These are phyloP conservation scores for Pseudoperonospora humuli DNA, from an alignment of 352 stramenopile genomes.

Conservation along the genomic window DNA sequence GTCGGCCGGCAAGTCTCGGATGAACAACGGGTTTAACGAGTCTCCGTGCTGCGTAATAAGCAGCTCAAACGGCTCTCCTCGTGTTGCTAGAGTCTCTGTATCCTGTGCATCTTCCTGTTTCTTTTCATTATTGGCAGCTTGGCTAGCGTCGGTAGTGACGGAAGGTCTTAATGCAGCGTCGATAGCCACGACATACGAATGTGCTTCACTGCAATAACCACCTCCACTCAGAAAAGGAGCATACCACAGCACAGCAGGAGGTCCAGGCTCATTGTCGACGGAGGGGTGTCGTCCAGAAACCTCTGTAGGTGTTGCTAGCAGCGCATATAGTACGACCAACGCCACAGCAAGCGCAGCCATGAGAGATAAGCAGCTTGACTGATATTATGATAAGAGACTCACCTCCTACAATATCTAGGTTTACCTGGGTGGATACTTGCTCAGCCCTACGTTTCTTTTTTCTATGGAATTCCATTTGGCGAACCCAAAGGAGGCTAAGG, in stretches of 20 bases:
- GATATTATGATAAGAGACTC: too few species aligned
- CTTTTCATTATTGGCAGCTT: background rate
- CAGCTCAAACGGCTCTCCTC: conserved; percentile 36
- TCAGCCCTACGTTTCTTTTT: too few species aligned
- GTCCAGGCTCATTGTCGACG: background rate
- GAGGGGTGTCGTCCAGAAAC: conserved; percentile 1
- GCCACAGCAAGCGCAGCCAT: too few species aligned
- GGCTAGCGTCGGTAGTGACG: background rate
- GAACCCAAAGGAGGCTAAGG: too few species aligned
- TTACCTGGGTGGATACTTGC: too few species aligned
- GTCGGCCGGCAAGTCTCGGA: conserved; percentile 42
- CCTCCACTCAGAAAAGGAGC: conserved; percentile 88
- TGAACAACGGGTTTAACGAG: conserved; percentile 56
- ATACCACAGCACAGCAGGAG: conserved; percentile 75
- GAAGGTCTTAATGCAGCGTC: conserved; percentile 17
- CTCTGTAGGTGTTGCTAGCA: conserved; percentile 3
- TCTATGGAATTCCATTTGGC: too few species aligned
- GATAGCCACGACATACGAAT: conserved; percentile 76
- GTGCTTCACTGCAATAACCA: conserved; percentile 89
- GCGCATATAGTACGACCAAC: conserved; percentile 2
- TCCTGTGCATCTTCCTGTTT: conserved; percentile 10
- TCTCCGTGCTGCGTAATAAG: conserved; percentile 63
- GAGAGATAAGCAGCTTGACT: too few species aligned
- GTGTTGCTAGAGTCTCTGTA: background rate
- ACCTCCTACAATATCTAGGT: too few species aligned